phyloP scores from a whole-genome alignment of 768 basidiomycete genomes.

The Termitomyces sp. region DNA sequence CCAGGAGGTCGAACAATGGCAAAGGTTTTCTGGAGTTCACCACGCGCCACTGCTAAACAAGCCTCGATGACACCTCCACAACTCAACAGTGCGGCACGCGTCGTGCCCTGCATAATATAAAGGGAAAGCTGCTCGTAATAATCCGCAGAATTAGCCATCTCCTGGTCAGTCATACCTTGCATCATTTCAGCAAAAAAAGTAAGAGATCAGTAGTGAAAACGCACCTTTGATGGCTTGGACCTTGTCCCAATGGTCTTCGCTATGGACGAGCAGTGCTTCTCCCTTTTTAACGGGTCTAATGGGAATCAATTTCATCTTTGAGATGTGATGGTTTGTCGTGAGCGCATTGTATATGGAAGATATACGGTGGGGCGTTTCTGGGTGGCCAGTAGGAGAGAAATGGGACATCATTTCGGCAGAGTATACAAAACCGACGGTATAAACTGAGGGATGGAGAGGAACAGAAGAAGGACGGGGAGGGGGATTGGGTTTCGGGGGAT shows the following conservation, averaged over 20 bases:
- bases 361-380: slow-evolving; percentile 85
- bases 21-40: slow-evolving; percentile 78
- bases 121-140: slow-evolving; percentile 92
- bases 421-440: slow-evolving; percentile 81
- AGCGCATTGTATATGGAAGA: slow-evolving; percentile 66
- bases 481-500: background rate
- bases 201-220: slow-evolving; percentile 21
- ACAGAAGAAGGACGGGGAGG: slow-evolving; percentile 38
- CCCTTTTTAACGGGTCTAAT: slow-evolving; percentile 69
- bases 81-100: slow-evolving; percentile 79
- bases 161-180: slow-evolving; percentile 68
- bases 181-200: slow-evolving; percentile 2
- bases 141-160: slow-evolving; percentile 66
- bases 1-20: slow-evolving; percentile 97
- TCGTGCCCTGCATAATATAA: slow-evolving; percentile 84
- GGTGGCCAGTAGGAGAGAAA: slow-evolving; percentile 50
- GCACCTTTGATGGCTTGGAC: slow-evolving; percentile 78
- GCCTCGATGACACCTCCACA: slow-evolving; percentile 96
- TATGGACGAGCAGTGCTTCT: slow-evolving; percentile 88
- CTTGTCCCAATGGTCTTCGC: slow-evolving; percentile 88
- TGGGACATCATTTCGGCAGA: slow-evolving; percentile 85
- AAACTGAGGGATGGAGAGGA: slow-evolving; percentile 30
- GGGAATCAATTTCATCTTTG: slow-evolving; percentile 72
- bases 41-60: slow-evolving; percentile 75
- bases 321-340: slow-evolving; percentile 48